Evolutionary conservation across 805 yeast species (phyloP).

Genomic region (Yarrowia sp.): DNA sequence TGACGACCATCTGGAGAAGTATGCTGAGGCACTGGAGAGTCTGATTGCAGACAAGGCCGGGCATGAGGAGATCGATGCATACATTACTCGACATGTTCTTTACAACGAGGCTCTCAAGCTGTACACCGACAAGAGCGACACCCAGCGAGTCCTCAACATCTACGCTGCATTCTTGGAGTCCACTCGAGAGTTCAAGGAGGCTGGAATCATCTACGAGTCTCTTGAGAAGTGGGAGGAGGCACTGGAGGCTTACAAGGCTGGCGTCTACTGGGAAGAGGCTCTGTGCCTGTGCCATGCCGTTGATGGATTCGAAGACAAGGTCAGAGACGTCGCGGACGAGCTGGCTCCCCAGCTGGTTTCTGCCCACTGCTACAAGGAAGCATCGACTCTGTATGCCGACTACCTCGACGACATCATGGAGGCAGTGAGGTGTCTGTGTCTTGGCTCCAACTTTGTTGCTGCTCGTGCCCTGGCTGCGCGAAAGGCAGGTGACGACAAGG

Average conservation of each 20-base stretch:
- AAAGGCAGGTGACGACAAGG: constrained; percentile 29
- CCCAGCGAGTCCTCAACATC: constrained; percentile 49
- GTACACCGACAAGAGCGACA: constrained; percentile 51
- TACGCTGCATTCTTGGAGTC: constrained; percentile 64
- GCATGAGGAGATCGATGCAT: constrained; percentile 57
- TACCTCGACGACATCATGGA: constrained; percentile 60
- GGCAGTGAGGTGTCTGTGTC: constrained; percentile 68
- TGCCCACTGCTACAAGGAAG: constrained; percentile 62
- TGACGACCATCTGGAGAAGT: constrained; percentile 71
- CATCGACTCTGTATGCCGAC: constrained; percentile 70
- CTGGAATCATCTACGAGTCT: constrained; percentile 76
- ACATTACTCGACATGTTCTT: constrained; percentile 65
- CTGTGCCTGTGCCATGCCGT: constrained; percentile 37
- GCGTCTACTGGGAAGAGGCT: constrained; percentile 85
- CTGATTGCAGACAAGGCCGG: constrained; percentile 43
- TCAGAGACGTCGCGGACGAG: constrained; percentile 52
- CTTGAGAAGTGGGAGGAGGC: constrained; percentile 59
- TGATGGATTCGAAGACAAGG: constrained; percentile 43
- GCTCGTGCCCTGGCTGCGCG: constrained; percentile 64
- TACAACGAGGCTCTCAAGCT: constrained; percentile 66
- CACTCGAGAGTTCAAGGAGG: constrained; percentile 61
- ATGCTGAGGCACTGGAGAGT: constrained; percentile 72
- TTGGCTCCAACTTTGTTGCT: constrained; percentile 67
- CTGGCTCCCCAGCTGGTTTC: constrained; percentile 61
- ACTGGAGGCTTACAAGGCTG: constrained; percentile 63